Base-by-base conservation (phyloP, 2,329 filamentous ascomycete species). In the Ascochyta viciae-villosae region DNA sequence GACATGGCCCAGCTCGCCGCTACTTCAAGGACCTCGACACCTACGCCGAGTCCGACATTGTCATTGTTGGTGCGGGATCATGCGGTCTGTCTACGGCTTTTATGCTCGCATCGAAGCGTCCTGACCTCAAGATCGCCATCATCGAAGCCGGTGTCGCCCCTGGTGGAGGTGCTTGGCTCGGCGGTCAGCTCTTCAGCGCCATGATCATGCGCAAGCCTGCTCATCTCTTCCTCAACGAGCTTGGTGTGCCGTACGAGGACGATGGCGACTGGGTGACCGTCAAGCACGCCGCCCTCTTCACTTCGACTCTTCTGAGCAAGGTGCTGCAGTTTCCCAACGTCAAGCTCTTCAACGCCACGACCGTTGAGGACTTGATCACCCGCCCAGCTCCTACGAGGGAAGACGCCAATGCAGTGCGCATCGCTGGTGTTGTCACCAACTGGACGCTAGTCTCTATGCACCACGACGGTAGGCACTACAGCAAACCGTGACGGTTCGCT, bases 191-290 rank as follows among this genome's bases (percentile, higher is more conserved):
- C 54, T 96, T 97, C 86, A 91, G 87, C 58, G 92, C 92, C 72
- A 96, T 96, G 92, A 85, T 96, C 44, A 92, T 97, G 88, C 89
- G 92, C 70, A 96, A 95, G 82, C 92, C 93, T 12, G 92, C 92
- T 49, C 90, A 96, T 72, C 85, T 85, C 52, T 96, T 96, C 81
- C 81, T 96, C 55, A 82, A 84, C 38, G 91, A 96, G 70, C 77
- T 96, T 15, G 91, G 90, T 55, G 88, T 96, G 6, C 87, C 90
- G 0, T 96, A 89, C 73, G 93, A 96, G 70, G 91, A 96, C 61
- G 92, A 96, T 71, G 90, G 90, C 48, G 85, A 90, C 79, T 95
- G 89, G 66, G 92, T 97, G 13, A 91, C 96, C 1, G 92, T 96
- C 75, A 96, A 95, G 86, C 92, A 96, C 78, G 92, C 93, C 31